Evolutionary conservation across 352 stramenopile species (phyloP).

Genomic region (Globisporangium megalacanthum): DNA sequence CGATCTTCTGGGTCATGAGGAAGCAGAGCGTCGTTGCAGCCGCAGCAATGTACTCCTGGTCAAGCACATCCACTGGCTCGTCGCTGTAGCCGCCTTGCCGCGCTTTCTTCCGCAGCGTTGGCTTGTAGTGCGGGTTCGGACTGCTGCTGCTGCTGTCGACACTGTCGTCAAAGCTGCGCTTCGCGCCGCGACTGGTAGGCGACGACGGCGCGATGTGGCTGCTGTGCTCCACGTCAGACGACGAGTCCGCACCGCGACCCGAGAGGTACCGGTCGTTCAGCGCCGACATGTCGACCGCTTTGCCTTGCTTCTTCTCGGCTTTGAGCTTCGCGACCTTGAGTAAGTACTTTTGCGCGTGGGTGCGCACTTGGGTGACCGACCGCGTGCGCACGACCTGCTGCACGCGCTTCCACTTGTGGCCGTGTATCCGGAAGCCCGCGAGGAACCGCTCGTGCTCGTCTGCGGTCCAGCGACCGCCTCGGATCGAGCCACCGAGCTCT

Average conservation of each 20-base stretch:
- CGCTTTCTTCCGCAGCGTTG: conserved; percentile 48
- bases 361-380: conserved; percentile 87
- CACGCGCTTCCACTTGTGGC: conserved; percentile 89
- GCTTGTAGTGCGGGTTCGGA: conserved; percentile 1
- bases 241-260: conserved; percentile 11
- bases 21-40: conserved; percentile 77
- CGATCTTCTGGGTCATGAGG: conserved; percentile 83
- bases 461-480: conserved; percentile 75
- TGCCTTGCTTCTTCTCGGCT: conserved; percentile 66
- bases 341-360: conserved; percentile 85
- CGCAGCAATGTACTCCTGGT: conserved; percentile 77
- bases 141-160: conserved; percentile 11
- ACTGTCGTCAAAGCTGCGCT: conserved; percentile 4
- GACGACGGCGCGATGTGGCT: conserved; percentile 31
- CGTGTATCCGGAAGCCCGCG: conserved; percentile 79
- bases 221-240: conserved; percentile 18
- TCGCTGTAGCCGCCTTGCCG: conserved; percentile 17
- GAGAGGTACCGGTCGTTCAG: conserved; percentile 17
- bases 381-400: conserved; percentile 84
- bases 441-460: conserved; percentile 87
- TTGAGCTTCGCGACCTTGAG: conserved; percentile 88
- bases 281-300: conserved; percentile 10
- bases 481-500: conserved; percentile 45
- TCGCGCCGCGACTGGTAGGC: conserved; percentile 20
- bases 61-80: conserved; percentile 38